Evolutionary conservation across 2,329 filamentous ascomycete genomes (phyloP), one percentile per base, ranked within the genome.

Genomic region (Chrysosporium queenslandicum): DNA sequence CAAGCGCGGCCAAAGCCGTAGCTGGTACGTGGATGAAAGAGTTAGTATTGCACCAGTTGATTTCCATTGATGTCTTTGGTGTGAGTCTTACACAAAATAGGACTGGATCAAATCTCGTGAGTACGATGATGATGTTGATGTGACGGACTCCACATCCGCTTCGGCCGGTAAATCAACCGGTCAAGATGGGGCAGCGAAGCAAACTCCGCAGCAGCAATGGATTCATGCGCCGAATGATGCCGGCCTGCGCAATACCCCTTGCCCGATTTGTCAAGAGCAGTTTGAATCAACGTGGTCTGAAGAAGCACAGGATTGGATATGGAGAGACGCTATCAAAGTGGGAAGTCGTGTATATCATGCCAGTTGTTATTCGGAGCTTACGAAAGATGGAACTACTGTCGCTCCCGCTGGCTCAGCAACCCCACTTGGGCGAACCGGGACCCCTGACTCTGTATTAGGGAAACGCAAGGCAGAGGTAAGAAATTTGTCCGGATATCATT

Each of bases 251-350:
- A 90, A 88, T 64, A 85, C 81, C 14, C 78, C 86, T 1, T 98
- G 92, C 63, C 88, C 89, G 1, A 94, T 98, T 60, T 97, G 92
- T 67, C 90, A 95, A 67, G 92, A 98, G 66, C 85, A 86, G 59
- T 97, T 98, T 61, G 86, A 94, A 70, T 88, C 86, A 58, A 85
- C 86, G 58, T 97, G 89, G 85, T 82, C 91, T 5, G 88, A 94
- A 61, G 88, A 94, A 57, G 86, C 86, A 16, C 89, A 97, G 68
- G 91, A 98, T 63, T 97, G 90, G 79, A 91, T 98, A 37, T 97
- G 92, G 87, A 84, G 88, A 67, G 91, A 98, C 67, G 87, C 91
- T 0, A 76, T 86, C 47, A 79, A 84, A 58, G 80, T 94, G 27
- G 86, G 86, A 32, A 81, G 78, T 52, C 82, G 87, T 57, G 85